Evolutionary conservation across 306 rosid species (phyloP), one percentile per base, ranked within the genome.

Genomic region (Trifolium fragiferum): DNA sequence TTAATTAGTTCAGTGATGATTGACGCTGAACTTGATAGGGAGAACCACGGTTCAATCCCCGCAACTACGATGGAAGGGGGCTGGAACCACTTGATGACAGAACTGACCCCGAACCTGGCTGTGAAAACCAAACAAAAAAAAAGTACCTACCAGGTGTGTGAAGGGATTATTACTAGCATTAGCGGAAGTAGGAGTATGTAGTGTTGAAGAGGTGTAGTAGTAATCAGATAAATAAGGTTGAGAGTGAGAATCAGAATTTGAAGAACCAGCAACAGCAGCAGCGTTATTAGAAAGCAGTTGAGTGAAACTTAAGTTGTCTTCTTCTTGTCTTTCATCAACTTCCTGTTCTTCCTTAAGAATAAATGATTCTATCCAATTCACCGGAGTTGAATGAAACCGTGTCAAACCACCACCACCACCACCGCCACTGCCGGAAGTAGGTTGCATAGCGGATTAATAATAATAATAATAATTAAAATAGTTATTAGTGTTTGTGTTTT

Each of bases 371-470:
- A 93, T 76, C 98, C 97, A 90, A 38, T 82, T 65, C n/a, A 93
- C 92, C 46, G 98, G 96, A 49, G 96, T 87, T 35, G 98, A 93
- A 23, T 80, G 88, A 82, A 86, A 87, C 63, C 95, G 90, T 38
- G 86, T 41, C 27, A 93, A 87, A 7, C 86, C 65, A 61, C 78
- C 51, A 75, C 70, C 61, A 50, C 84, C 61, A 4, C 51, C 50
- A 13, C 6, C 50, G 8, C 54, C 54, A 46, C 30, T 13, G 7
- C 60, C 61, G 1, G 63, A 27, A 33, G 85, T 68, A 20, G 90
- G 89, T 79, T 88, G 96, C 97, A 92, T 92, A 88, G 80, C 83
- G 10, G 12, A 51, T 11, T 20, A 10, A 4, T 10, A 19, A 20
- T 54, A 54, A 4, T 19, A 8, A 53, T 0, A 46, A 1, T 10